These are phyloP conservation scores for Fusarium nematophilum DNA, from an alignment of 2,329 filamentous ascomycete genomes.

Conservation along the genomic window DNA sequence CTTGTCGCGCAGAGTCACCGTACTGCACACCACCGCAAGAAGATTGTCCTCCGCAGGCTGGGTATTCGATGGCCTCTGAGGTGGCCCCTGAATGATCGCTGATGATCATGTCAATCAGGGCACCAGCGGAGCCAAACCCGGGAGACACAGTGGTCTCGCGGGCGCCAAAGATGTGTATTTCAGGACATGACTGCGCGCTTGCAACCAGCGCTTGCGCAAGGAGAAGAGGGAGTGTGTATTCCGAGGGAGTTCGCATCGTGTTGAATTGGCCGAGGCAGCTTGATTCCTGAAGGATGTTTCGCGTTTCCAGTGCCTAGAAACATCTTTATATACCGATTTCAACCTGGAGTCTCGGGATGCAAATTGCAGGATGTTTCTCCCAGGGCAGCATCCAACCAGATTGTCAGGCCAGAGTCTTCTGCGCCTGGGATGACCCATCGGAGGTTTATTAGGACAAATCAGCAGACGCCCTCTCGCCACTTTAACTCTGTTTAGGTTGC, in stretches of 20 bases:
- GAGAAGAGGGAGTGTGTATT: conserved; percentile 12
- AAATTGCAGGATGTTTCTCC: too few species aligned
- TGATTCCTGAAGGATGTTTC: too few species aligned
- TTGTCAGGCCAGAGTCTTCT: too few species aligned
- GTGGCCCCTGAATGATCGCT: conserved; percentile 62
- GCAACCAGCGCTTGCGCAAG: conserved; percentile 15
- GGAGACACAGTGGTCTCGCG: conserved; percentile 61
- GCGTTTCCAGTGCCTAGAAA: too few species aligned
- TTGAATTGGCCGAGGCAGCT: too few species aligned
- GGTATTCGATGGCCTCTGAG: conserved; percentile 66
- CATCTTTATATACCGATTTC: too few species aligned
- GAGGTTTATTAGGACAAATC: too few species aligned
- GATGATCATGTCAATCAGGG: conserved; percentile 62
- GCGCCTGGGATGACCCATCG: too few species aligned
- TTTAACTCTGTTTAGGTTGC: too few species aligned
- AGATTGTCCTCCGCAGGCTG: conserved; percentile 71
- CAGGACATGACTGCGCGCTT: conserved; percentile 49
- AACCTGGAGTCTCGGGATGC: too few species aligned
- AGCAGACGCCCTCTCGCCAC: too few species aligned
- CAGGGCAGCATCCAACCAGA: too few species aligned
- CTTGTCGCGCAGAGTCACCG: conserved; percentile 66
- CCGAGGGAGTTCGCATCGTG: conserved; percentile 20
- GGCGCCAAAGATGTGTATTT: conserved; percentile 59
- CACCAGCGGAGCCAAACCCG: conserved; percentile 63
- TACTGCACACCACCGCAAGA: conserved; percentile 70